phyloP scores from a whole-genome alignment of 2,329 filamentous ascomycete species.

The Lasiodiplodia theobromae region DNA sequence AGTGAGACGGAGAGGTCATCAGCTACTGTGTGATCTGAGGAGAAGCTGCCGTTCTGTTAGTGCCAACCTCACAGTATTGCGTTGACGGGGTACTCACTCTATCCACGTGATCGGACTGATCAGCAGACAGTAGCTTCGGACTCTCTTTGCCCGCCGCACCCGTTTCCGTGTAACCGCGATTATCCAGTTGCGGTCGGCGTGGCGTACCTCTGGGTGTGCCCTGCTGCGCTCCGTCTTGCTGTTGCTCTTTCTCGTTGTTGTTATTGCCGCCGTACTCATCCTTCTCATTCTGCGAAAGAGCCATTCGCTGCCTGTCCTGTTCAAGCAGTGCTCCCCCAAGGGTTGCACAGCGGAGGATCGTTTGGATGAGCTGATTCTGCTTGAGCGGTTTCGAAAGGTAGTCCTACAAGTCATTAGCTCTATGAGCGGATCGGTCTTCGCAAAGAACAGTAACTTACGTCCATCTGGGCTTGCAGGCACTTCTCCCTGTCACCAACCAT shows the following conservation, averaged over 20 bases:
- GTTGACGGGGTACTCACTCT: constrained; percentile 54
- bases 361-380: constrained; percentile 97
- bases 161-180: constrained; percentile 73
- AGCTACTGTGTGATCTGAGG: constrained; percentile 59
- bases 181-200: constrained; percentile 63
- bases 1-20: constrained; percentile 35
- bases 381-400: constrained; percentile 96
- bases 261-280: constrained; percentile 33
- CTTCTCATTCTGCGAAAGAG: constrained; percentile 31
- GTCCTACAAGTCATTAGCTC: constrained; percentile 59
- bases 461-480: constrained; percentile 98
- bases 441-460: constrained; percentile 53
- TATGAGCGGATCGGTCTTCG: constrained; percentile 4
- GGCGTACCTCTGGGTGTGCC: constrained; percentile 34
- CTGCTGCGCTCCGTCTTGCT: constrained; percentile 32
- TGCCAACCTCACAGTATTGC: constrained; percentile 16
- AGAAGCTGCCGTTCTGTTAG: constrained; percentile 44
- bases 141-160: constrained; percentile 69
- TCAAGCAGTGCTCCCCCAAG: constrained; percentile 84
- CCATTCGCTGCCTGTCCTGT: constrained; percentile 66
- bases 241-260: constrained; percentile 31
- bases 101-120: constrained; percentile 67
- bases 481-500: constrained; percentile 99
- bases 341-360: constrained; percentile 94
- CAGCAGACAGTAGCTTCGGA: constrained; percentile 66